phyloP scores from a whole-genome alignment of 1,284 basidiomycete genomes.

The Heliocybe sulcata region DNA sequence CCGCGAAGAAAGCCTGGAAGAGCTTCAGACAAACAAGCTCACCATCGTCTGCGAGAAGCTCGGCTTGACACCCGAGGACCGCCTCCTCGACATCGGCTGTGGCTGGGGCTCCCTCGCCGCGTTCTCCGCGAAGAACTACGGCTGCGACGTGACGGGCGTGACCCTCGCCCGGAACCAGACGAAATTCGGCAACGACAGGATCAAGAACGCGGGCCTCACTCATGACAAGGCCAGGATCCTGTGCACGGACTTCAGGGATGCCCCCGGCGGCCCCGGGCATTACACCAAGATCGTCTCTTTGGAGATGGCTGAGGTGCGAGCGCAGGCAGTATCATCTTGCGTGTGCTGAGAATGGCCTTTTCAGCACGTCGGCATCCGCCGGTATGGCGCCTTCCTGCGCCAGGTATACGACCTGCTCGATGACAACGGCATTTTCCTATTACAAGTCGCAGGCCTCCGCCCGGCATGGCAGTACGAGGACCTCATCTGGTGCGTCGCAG shows the following conservation, averaged over 20 bases:
- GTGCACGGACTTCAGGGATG: slow-evolving; percentile 93
- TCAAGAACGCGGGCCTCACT: slow-evolving; percentile 64
- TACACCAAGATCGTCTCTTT: slow-evolving; percentile 95
- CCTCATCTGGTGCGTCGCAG: slow-evolving; percentile 70
- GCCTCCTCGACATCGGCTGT: slow-evolving; percentile 91
- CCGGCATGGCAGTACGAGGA: slow-evolving; percentile 98
- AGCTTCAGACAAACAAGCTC: slow-evolving; percentile 98
- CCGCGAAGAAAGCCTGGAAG: slow-evolving; percentile 82
- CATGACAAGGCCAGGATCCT: slow-evolving; percentile 83
- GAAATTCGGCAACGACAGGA: slow-evolving; percentile 87
- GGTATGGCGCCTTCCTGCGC: slow-evolving; percentile 84
- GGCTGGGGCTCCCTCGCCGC: slow-evolving; percentile 97
- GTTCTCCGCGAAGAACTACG: slow-evolving; percentile 97
- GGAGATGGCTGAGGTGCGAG: slow-evolving; percentile 91
- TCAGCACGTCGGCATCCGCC: slow-evolving; percentile 90
- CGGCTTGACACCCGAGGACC: slow-evolving; percentile 72
- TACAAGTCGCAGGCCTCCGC: slow-evolving; percentile 95
- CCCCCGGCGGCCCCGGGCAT: slow-evolving; percentile 72
- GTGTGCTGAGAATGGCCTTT: slow-evolving; percentile 6
- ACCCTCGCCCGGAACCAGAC: slow-evolving; percentile 91
- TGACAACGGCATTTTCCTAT: slow-evolving; percentile 91
- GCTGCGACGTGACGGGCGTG: slow-evolving; percentile 91
- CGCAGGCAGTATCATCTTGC: background rate
- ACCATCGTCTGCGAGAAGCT: slow-evolving; percentile 94
- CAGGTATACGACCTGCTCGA: slow-evolving; percentile 93